Conservation (phyloP, 352 stramenopile species). For the Thalassiosira ordinaria region DNA sequence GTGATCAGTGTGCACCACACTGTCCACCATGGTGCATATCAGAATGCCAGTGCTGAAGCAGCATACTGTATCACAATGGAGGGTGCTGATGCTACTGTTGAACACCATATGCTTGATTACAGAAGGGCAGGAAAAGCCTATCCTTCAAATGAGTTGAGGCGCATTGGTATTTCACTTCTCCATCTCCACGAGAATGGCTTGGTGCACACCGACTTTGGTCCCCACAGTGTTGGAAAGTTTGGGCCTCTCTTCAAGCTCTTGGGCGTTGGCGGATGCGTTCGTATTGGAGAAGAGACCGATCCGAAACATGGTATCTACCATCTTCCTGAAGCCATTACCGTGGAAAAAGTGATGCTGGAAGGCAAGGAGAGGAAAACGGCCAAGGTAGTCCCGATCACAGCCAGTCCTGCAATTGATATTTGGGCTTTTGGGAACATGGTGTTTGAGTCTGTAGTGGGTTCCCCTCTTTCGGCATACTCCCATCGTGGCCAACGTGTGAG, state of each 20-base stretch:
- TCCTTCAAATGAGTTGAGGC: slow-evolving; percentile 78
- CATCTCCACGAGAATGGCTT: slow-evolving; percentile 85
- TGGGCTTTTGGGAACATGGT: slow-evolving; percentile 83
- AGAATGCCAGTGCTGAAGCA: slow-evolving; percentile 83
- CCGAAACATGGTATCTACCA: slow-evolving; percentile 84
- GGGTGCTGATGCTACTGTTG: slow-evolving; percentile 82
- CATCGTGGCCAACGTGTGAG: slow-evolving; percentile 80
- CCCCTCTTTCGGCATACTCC: slow-evolving; percentile 79
- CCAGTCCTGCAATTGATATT: slow-evolving; percentile 77
- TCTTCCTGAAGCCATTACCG: slow-evolving; percentile 75
- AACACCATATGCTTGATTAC: slow-evolving; percentile 85
- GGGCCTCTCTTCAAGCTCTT: slow-evolving; percentile 82
- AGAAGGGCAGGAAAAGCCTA: slow-evolving; percentile 76
- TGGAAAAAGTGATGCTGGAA: slow-evolving; percentile 66
- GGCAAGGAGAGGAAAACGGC: slow-evolving; percentile 70
- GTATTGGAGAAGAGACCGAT: slow-evolving; percentile 68
- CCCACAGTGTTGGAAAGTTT: slow-evolving; percentile 86
- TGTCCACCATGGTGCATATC: slow-evolving; percentile 84
- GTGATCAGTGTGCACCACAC: slow-evolving; percentile 87
- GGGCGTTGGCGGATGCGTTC: slow-evolving; percentile 78
- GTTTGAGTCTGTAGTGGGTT: slow-evolving; percentile 79
- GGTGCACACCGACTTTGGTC: slow-evolving; percentile 84
- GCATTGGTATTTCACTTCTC: slow-evolving; percentile 79
- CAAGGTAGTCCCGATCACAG: slow-evolving; percentile 69
- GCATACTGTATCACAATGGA: slow-evolving; percentile 87